Conservation (phyloP, 306 rosid genomes). For the Prunus mume region DNA sequence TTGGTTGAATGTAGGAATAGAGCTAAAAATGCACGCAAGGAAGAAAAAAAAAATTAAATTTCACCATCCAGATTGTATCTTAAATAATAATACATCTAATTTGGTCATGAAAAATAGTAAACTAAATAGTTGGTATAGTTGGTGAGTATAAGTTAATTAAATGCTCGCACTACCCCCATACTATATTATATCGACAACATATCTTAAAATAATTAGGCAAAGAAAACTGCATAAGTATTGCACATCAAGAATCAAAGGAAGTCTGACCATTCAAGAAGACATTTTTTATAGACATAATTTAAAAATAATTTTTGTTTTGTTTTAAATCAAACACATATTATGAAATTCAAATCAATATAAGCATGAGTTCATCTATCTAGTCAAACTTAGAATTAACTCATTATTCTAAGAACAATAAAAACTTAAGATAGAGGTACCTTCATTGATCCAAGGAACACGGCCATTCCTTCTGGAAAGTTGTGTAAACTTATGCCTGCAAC, state of each 20-base stretch:
- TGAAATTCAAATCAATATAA: neutral
- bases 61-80: neutral
- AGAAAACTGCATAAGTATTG: neutral
- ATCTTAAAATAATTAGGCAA: neutral
- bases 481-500: conserved; percentile 93
- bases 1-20: neutral
- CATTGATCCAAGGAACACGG: conserved; percentile 95
- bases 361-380: neutral
- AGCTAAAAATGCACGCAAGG: neutral
- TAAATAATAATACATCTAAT: neutral
- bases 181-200: too few species aligned
- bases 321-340: neutral
- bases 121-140: neutral
- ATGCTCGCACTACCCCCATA: too few species aligned
- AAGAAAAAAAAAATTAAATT: neutral
- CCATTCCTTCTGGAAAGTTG: conserved; percentile 99
- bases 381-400: neutral
- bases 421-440: conserved; percentile 49
- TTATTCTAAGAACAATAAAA: conserved; percentile 4
- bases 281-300: neutral
- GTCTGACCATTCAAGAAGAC: neutral
- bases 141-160: neutral
- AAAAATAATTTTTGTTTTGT: too few species aligned
- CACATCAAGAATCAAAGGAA: neutral
- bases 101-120: neutral